These are phyloP conservation scores for Nevesoporus exiguus DNA, from an alignment of 768 basidiomycete genomes.

Conservation along the genomic window DNA sequence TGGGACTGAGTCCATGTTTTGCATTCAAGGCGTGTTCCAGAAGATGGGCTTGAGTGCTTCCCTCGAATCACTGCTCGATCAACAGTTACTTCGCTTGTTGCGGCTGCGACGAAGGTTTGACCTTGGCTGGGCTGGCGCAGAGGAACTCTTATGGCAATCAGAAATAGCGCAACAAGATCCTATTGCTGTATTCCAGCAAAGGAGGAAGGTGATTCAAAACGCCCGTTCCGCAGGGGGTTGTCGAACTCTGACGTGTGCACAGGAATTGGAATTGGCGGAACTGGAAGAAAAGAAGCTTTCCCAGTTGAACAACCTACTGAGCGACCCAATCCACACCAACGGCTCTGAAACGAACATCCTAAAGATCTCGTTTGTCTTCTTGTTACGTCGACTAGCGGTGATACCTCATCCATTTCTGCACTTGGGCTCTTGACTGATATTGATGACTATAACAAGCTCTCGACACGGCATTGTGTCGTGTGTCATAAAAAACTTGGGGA, in stretches of 20 bases:
- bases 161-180: slow-evolving; percentile 43
- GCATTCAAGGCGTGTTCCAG: slow-evolving; percentile 43
- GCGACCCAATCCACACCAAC: slow-evolving; percentile 45
- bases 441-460: slow-evolving; percentile 40
- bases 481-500: slow-evolving; percentile 58
- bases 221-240: neutral
- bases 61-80: slow-evolving; percentile 58
- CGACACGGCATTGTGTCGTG: slow-evolving; percentile 69
- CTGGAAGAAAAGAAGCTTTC: slow-evolving; percentile 38
- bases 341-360: slow-evolving; percentile 52
- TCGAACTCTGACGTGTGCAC: neutral
- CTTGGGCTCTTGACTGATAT: neutral
- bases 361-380: slow-evolving; percentile 60
- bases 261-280: slow-evolving; percentile 37
- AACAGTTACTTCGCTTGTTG: slow-evolving; percentile 52
- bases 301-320: slow-evolving; percentile 45
- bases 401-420: slow-evolving; percentile 11
- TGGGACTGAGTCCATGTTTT: slow-evolving; percentile 28
- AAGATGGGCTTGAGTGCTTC: slow-evolving; percentile 62
- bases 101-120: slow-evolving; percentile 48
- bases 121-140: slow-evolving; percentile 70
- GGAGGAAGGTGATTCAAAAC: slow-evolving; percentile 28
- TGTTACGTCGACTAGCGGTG: slow-evolving; percentile 62
- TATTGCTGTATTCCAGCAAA: slow-evolving; percentile 36
- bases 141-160: slow-evolving; percentile 44